Conservation (phyloP, 2,329 filamentous ascomycete genomes). For the Metarhizium rileyi region DNA sequence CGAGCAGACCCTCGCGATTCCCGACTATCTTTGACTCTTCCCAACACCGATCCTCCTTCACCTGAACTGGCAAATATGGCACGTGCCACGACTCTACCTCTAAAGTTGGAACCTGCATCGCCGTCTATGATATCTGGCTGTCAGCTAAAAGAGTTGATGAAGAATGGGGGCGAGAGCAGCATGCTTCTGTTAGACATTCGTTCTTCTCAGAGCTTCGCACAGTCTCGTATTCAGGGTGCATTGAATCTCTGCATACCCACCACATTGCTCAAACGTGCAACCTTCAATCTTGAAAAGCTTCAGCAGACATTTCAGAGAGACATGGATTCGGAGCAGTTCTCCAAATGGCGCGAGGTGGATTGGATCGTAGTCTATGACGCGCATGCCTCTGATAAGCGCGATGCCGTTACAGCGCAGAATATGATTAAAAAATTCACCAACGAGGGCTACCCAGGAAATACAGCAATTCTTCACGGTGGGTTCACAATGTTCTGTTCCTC, state of each 20-base stretch:
- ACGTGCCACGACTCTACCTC: slow-evolving; percentile 44
- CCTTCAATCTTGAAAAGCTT: slow-evolving; percentile 81
- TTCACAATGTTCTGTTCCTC: slow-evolving; percentile 63
- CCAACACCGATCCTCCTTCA: slow-evolving; percentile 31
- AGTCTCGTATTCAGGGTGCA: slow-evolving; percentile 66
- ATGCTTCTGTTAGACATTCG: slow-evolving; percentile 75
- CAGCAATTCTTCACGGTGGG: slow-evolving; percentile 71
- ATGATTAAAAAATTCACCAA: slow-evolving; percentile 87
- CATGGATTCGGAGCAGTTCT: slow-evolving; percentile 60
- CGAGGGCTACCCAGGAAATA: slow-evolving; percentile 68
- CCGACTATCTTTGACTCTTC: slow-evolving; percentile 43
- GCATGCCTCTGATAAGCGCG: slow-evolving; percentile 65
- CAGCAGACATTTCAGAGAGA: slow-evolving; percentile 75
- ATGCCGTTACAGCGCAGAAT: slow-evolving; percentile 71
- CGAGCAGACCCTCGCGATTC: slow-evolving; percentile 41
- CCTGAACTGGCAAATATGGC: slow-evolving; percentile 14
- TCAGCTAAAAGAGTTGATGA: slow-evolving; percentile 47
- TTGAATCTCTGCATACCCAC: slow-evolving; percentile 93
- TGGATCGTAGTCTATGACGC: slow-evolving; percentile 84
- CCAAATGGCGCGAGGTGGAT: slow-evolving; percentile 62
- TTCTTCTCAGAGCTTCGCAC: slow-evolving; percentile 72
- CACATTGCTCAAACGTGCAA: slow-evolving; percentile 80
- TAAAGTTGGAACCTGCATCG: slow-evolving; percentile 33
- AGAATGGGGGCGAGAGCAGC: slow-evolving; percentile 26
- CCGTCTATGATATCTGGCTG: slow-evolving; percentile 43